Base-by-base conservation (phyloP, 208 protist species). In the Lotmaria passim region DNA sequence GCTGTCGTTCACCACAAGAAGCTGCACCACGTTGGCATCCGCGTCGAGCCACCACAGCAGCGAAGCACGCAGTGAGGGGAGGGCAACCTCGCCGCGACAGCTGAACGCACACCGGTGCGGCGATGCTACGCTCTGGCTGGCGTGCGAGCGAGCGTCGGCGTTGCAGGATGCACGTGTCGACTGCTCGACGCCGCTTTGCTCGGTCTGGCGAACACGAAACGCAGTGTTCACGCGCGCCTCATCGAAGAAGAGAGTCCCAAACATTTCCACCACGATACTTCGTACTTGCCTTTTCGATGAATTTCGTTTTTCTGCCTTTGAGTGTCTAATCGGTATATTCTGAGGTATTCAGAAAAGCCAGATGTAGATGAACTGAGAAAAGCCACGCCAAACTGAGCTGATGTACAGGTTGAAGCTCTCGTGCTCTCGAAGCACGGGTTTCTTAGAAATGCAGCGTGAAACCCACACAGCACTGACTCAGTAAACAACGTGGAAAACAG, bases 161-260 rank as follows among this genome's bases (percentile, higher is more conserved):
- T 61, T 36, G 26, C 31, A 21, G 12, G 51, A 38, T 19, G 44
- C n/a, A n/a, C n/a, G n/a, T n/a, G n/a, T n/a, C n/a, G n/a, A n/a
- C n/a, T n/a, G n/a, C n/a, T n/a, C n/a, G n/a, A n/a, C n/a, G n/a
- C n/a, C n/a, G 17, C 21, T 26, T 51, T 34, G 39, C 7, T 24
- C 26, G 1, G 62, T 41, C 12, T 43, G 41, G 39, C 62, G 50
- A 28, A 47, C 24, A 26, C 75, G 77, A 34, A 93, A 65, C n/a
- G 78, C 74, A 36, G 82, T 90, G 56, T 69, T 81, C 26, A 85
- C 69, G 43, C 80, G 66, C 21, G 80, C 63, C 50, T 88, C 84
- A 44, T 95, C 90, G 63, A 93, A 95, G 58, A 95, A 93, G 14
- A 95, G 72, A 3, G 82, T 95, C 34, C 79, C 81, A 17, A 91